phyloP scores from a whole-genome alignment of 2,329 filamentous ascomycete genomes.

The Tolypocladium amazonense region DNA sequence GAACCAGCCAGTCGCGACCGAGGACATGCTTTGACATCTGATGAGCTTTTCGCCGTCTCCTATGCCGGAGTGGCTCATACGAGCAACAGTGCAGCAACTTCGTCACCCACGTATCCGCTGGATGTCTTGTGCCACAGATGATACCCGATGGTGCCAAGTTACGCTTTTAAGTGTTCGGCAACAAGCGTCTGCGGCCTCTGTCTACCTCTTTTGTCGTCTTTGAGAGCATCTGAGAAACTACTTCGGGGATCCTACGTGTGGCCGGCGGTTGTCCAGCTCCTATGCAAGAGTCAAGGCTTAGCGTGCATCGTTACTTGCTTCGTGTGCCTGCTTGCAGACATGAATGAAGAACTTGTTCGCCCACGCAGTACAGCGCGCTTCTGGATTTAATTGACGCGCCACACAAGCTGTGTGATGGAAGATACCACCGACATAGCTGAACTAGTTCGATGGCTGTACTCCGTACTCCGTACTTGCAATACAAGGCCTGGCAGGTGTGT shows the following conservation, averaged over 20 bases:
- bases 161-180: background rate
- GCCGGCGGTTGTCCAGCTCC: background rate
- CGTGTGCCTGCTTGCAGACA: background rate
- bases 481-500: background rate
- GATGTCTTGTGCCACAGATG: background rate
- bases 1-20: background rate
- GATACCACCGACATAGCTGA: background rate
- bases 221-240: background rate
- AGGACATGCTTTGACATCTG: background rate
- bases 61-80: background rate
- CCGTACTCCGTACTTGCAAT: background rate
- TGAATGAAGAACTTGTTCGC: background rate
- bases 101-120: background rate
- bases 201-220: background rate
- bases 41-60: background rate
- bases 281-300: background rate
- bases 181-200: background rate
- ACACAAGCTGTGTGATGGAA: background rate
- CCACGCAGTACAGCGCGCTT: background rate
- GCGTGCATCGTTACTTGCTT: background rate
- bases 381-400: background rate
- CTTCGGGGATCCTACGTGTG: background rate
- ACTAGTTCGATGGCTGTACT: background rate
- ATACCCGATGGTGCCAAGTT: background rate
- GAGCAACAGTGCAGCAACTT: background rate